Evolutionary conservation across 768 basidiomycete genomes (phyloP), one percentile per base, ranked within the genome.

Genomic region (Mycena chlorophos): DNA sequence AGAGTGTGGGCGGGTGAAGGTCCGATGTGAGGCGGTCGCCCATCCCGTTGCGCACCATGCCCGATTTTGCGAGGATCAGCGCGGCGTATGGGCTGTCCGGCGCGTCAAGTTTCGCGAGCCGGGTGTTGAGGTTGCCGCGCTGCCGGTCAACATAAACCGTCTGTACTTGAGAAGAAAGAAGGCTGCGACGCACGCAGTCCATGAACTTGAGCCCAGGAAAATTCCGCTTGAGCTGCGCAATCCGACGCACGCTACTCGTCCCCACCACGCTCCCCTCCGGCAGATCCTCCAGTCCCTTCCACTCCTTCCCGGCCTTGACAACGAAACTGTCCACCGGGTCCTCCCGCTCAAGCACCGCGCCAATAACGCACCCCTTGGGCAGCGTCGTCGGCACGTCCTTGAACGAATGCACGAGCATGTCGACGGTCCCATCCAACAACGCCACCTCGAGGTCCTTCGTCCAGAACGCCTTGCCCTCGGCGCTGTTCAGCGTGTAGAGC

Each of bases 401-500:
- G 63, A 91, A 76, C 38, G 81, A 85, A 72, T 98, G 96, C n/a
- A 98, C 85, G 65, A 98, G 83, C 79, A 97, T 85, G 68, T 98
- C 96, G 43, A 95, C 88, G 16, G 78, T 73, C 27, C 78, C 73
- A 43, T 85, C 78, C 49, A 83, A 77, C 57, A 98, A 75, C 37
- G 85, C 86, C 20, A 89, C 88, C 69, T 98, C 96, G 50, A 98
- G 84, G 64, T 97, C 96, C 65, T 92, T 90, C 29, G 96, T 98
- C 96, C 96, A 98, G 26, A 98, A 72, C 0, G 89, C 81, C 68
- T 92, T 93, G n/a, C 91, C 93, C 45, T 46, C 45, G 8, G 45
- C 45, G 22, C 45, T 46, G 45, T 46, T 46, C 8, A 46, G 45
- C 45, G 45, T 46, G 29, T 62, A 62, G 26, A 62, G 51, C n/a